Base-by-base conservation (phyloP, 208 protist species). In the Vickermania ingenoplastis region DNA sequence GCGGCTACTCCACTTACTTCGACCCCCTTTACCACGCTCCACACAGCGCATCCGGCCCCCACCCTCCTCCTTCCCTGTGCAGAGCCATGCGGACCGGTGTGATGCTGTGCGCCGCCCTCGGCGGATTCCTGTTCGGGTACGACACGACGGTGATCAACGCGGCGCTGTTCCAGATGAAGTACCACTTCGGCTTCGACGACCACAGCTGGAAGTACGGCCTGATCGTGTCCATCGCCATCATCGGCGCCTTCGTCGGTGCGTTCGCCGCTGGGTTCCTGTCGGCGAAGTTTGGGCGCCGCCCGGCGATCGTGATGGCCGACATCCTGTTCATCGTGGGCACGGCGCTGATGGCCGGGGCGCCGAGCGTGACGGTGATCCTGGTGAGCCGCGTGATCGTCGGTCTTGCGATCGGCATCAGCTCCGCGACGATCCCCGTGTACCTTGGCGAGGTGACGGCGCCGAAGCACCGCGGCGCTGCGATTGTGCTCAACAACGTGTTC, bases 101-200 rank as follows among this genome's bases (percentile, higher is more conserved):
- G 30, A 90, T 77, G 70, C 50, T 89, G 24, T 94, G 83, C 57
- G 89, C 88, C 61, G 86, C 91, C 30, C 69, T 96, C 30, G 88
- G 88, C 55, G 91, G 91, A 7, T 86, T 91, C 61, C 83, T 96
- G 7, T 96, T 96, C 67, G 91, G 91, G n/a, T 97, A 95, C 63
- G 91, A 95, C 70, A 97, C 91, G 2, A 84, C 76, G 61, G 81
- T 97, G 30, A 89, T 97, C 61, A 94, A 92, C 31, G 91, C 81
- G 2, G 86, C 89, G 0, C 65, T 97, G 31, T 89, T 97, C 41
- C 89, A 95, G 67, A 90, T 97, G 73, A 94, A 95, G 61, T 79
- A 90, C 52, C 73, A 93, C 74, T 95, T 94, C 51, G 82, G 77
- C 31, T 86, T 91, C 31, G 61, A 62, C 41, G 77, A 82, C 25